Evolutionary conservation across 139 green algal genomes (phyloP), one percentile per base, ranked within the genome.

Genomic region (Asterochloris sp.): DNA sequence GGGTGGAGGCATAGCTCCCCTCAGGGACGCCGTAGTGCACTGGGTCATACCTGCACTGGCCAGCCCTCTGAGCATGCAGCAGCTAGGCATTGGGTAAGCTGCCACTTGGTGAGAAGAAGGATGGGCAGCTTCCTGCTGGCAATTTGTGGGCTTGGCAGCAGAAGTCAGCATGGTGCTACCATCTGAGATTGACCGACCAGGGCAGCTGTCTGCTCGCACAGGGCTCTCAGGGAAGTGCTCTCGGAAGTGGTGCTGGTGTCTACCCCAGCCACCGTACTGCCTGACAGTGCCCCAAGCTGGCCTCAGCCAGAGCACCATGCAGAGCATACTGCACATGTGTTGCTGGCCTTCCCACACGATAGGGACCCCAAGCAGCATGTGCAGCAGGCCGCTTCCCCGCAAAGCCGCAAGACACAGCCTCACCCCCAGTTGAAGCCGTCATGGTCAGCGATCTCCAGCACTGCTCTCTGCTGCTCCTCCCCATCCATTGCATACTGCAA

Each of bases 341-440:
- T 2, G 38, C n/a, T 54, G 38, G 38, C 38, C 38, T 54, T 2
- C 6, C 38, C 38, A 54, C 38, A 54, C 38, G 38, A 54, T 54
- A 6, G 6, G 38, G 38, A 54, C 38, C 38, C 2, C 38, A 54
- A 10, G 38, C 38, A 54, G 38, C 38, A 54, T 54, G 38, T 2
- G 38, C 38, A 54, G 38, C 38, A 54, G 38, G 38, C n/a, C 38
- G 38, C 6, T 2, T 54, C 38, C 38, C 38, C 38, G 38, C 2
- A 54, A 2, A 54, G 38, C 38, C 2, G 38, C 38, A 54, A 54
- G 38, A 6, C 38, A 91, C 93, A 6, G 38, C 38, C 38, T 54
- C 38, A 54, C 11, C 93, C 94, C 95, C 95, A 98, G 84, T 98
- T 98, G 90, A 94, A 98, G 14, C 84, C 92, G 80, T 97, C 95